Percentiles rank a stretch among this genome's conserved stretches.
phyloP scores from a whole-genome alignment of 192 early-diverging fungal species.

The Oehlia diaphana region DNA sequence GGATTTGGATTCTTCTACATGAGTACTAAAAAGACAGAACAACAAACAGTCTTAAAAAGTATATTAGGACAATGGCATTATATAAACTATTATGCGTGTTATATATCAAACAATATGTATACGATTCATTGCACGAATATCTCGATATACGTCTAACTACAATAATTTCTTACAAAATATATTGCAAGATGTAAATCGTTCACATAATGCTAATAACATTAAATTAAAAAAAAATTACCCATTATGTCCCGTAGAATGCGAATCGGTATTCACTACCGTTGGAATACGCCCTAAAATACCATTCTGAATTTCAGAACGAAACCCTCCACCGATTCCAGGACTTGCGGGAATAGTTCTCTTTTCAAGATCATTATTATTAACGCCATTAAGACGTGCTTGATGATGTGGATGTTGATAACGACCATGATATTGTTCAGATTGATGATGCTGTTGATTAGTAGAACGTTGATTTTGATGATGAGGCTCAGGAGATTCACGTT shows the following conservation, averaged over 20 bases:
- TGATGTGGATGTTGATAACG: slow-evolving; percentile 13
- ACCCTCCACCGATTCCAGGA: not conserved
- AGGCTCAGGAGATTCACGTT: not conserved
- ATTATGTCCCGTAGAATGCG: not conserved
- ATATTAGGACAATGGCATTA: slow-evolving; percentile 7
- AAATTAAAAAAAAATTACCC: not conserved
- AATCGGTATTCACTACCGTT: not conserved
- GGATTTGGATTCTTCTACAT: not conserved
- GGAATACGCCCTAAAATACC: slow-evolving; percentile 27
- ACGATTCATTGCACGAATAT: not conserved
- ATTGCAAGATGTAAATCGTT: too few relatives aligned
- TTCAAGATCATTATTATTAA: not conserved
- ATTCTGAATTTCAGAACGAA: slow-evolving; percentile 27
- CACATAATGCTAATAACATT: too few relatives aligned
- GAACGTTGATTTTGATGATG: slow-evolving; percentile 1
- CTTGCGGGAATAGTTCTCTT: not conserved
- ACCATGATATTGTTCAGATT: not conserved
- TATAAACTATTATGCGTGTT: slow-evolving; percentile 4
- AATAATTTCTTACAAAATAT: too few relatives aligned
- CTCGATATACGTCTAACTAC: not conserved
- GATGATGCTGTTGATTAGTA: not conserved
- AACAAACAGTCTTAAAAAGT: slow-evolving; percentile 17
- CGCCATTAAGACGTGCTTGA: not conserved
- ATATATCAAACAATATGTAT: slow-evolving; percentile 1
- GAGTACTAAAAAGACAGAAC: slow-evolving; percentile 10